These are phyloP conservation scores for Leccinum boreale DNA, from an alignment of 768 basidiomycete species.

Conservation along the genomic window DNA sequence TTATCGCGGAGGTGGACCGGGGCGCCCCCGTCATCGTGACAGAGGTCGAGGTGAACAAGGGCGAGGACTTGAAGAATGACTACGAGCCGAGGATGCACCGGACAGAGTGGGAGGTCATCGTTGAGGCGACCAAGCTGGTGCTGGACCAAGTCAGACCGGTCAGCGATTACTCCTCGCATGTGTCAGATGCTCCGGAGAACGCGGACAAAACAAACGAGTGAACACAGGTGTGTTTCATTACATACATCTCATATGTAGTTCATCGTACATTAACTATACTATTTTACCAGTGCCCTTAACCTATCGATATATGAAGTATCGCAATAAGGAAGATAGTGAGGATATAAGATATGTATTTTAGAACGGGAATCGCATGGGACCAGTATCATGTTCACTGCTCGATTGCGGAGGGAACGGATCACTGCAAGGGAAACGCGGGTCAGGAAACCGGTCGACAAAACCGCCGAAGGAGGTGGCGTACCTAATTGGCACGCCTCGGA, in stretches of 20 bases:
- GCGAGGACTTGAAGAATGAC: slow-evolving; percentile 60
- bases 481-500: slow-evolving; percentile 14
- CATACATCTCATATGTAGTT: background rate
- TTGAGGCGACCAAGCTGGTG: slow-evolving; percentile 73
- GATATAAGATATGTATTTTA: slow-evolving; percentile 14
- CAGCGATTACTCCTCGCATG: background rate
- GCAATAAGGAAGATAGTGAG: background rate
- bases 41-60: slow-evolving; percentile 69
- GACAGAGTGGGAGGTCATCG: slow-evolving; percentile 89
- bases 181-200: background rate
- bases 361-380: slow-evolving; percentile 28
- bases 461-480: slow-evolving; percentile 1
- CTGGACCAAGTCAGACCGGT: slow-evolving; percentile 49
- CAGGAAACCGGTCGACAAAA: background rate
- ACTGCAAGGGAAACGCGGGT: slow-evolving; percentile 7
- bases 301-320: slow-evolving; percentile 10
- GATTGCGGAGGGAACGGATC: slow-evolving; percentile 17
- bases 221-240: slow-evolving; percentile 9
- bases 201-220: background rate
- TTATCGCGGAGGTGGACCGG: slow-evolving; percentile 89
- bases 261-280: slow-evolving; percentile 18
- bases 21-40: slow-evolving; percentile 84
- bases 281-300: slow-evolving; percentile 16
- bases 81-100: slow-evolving; percentile 77
- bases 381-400: slow-evolving; percentile 5